phyloP scores from a whole-genome alignment of 1,284 basidiomycete genomes.

The Exsudoporus floridanus region DNA sequence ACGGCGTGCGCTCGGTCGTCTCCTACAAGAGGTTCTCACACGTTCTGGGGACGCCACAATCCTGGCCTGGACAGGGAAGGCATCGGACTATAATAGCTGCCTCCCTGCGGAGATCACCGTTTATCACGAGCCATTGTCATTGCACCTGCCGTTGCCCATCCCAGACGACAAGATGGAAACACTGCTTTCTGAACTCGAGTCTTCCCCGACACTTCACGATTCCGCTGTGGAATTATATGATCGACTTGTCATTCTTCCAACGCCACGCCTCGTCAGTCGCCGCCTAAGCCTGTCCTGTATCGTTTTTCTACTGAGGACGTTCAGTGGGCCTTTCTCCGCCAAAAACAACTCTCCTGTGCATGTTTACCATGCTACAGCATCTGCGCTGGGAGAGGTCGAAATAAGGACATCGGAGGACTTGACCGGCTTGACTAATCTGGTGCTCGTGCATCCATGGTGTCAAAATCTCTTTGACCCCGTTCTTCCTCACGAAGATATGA shows the following conservation, averaged over 20 bases:
- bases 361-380: conserved; percentile 15
- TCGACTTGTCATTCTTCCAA: conserved; percentile 13
- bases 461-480: conserved; percentile 16
- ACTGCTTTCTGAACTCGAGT: conserved; percentile 5
- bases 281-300: conserved; percentile 20
- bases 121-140: conserved; percentile 8
- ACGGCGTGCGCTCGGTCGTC: conserved; percentile 19
- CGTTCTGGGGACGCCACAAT: conserved; percentile 16
- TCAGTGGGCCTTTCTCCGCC: conserved; percentile 2
- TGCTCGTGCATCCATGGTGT: conserved; percentile 26
- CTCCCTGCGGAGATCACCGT: conserved; percentile 21
- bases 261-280: conserved; percentile 16
- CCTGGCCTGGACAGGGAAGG: conserved; percentile 20
- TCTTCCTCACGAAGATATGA: conserved; percentile 24
- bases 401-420: conserved; percentile 17
- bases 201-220: conserved; percentile 1
- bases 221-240: conserved; percentile 18
- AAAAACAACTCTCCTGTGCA: not conserved
- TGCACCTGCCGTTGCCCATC: conserved; percentile 10
- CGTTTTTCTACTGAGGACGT: conserved; percentile 12
- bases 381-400: conserved; percentile 10
- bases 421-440: conserved; percentile 9
- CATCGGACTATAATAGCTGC: conserved; percentile 27
- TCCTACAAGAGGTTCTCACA: conserved; percentile 20
- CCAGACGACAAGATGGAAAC: conserved; percentile 11